Percentiles rank a stretch among this genome's conserved stretches.
Conservation (phyloP, 176 grass and related monocot genomes). For the Aegilops speltoides region DNA sequence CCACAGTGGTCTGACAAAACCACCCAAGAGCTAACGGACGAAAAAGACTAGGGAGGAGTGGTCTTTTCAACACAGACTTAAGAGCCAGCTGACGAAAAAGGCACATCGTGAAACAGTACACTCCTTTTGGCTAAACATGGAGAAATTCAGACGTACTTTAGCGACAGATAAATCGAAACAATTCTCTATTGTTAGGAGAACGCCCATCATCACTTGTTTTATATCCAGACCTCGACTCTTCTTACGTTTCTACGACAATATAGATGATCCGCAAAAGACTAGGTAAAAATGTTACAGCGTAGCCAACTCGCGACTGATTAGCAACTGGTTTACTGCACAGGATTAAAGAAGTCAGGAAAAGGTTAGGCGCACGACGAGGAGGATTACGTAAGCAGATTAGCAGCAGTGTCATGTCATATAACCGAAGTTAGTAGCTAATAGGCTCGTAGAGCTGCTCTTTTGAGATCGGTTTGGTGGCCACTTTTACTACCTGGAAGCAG, state of each 20-base stretch:
- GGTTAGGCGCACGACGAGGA: not conserved
- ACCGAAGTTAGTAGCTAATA: not conserved
- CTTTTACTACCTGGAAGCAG: slow-evolving; percentile 57
- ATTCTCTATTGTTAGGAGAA: not conserved
- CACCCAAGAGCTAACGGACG: not conserved
- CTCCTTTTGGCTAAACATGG: not conserved
- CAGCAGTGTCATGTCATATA: slow-evolving; percentile 35
- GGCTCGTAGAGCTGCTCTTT: not conserved
- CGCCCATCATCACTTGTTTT: too few relatives aligned
- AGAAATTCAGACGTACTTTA: not conserved
- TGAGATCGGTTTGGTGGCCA: slow-evolving; percentile 18
- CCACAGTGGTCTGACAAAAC: too few relatives aligned
- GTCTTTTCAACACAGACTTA: not conserved
- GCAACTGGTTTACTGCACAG: too few relatives aligned
- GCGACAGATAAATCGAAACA: not conserved
- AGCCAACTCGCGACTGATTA: too few relatives aligned
- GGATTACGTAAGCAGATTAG: slow-evolving; percentile 20
- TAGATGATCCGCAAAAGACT: too few relatives aligned
- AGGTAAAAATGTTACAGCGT: too few relatives aligned
- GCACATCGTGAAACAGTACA: not conserved
- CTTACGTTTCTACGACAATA: not conserved
- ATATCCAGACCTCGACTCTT: not conserved
- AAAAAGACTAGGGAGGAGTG: not conserved
- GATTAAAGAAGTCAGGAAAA: not conserved
- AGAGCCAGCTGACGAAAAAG: not conserved